These are phyloP conservation scores for Vitis hybrid DNA, from an alignment of 177 flowering plant genomes.

Conservation along the genomic window DNA sequence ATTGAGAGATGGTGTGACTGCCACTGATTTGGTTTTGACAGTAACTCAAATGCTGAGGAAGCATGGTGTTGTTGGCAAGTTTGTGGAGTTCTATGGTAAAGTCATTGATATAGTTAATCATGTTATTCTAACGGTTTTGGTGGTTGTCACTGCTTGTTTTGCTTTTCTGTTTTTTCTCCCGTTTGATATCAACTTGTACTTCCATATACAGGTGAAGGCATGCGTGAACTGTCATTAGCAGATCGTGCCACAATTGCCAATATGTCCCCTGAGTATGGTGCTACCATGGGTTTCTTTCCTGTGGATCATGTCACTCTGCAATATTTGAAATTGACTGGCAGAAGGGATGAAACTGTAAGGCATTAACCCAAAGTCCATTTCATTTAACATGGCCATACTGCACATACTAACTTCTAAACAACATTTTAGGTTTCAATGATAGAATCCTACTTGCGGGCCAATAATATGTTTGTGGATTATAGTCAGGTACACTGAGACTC, in stretches of 20 bases:
- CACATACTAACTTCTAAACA: neutral
- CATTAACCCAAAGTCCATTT: neutral
- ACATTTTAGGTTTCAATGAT: constrained; percentile 64
- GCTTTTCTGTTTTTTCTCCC: neutral
- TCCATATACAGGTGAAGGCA: constrained; percentile 59
- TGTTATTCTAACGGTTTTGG: neutral
- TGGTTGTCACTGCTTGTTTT: neutral
- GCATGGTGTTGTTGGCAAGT: constrained; percentile 60
- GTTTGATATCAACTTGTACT: constrained; percentile 1
- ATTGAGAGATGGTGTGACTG: constrained; percentile 47
- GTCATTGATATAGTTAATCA: neutral
- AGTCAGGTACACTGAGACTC: constrained; percentile 46
- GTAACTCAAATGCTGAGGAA: constrained; percentile 53
- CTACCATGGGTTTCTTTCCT: constrained; percentile 95
- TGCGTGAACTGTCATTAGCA: constrained; percentile 74
- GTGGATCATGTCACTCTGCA: constrained; percentile 85
- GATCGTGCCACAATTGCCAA: constrained; percentile 90
- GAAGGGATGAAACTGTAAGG: constrained; percentile 81
- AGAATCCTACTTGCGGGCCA: constrained; percentile 76
- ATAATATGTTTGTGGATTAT: constrained; percentile 88
- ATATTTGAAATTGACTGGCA: constrained; percentile 73
- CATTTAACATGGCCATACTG: neutral
- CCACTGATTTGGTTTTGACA: constrained; percentile 54
- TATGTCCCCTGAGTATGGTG: constrained; percentile 96
- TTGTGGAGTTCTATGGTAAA: constrained; percentile 55